Evolutionary conservation across 2,329 filamentous ascomycete species (phyloP), one percentile per base, ranked within the genome.

Genomic region (Colletotrichum sp.): DNA sequence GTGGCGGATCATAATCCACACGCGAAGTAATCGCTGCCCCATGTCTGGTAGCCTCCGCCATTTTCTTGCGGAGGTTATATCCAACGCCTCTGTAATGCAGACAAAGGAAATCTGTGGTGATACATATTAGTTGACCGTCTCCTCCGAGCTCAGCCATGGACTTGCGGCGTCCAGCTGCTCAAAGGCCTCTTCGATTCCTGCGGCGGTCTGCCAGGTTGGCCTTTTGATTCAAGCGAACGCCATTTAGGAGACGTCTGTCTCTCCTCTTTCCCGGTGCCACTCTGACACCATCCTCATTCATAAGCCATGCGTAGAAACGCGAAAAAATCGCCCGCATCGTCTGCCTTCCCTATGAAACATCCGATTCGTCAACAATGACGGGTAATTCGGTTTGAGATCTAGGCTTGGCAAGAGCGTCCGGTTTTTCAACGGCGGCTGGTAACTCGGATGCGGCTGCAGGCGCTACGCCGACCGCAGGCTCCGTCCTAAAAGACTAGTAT

Each of bases 121-220:
- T 73, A 70, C 61, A 73, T 69, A 73, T 73, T 73, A 73, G 61
- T 59, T 70, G 24, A n/a, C 64, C 31, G 36, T 61, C 34, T 24
- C 6, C 43, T 4, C n/a, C 38, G 18, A 47, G 38, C n/a, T 47
- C 18, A 47, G 38, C 18, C 18, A 2, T 47, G 38, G 9, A 47
- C 38, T 47, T 47, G 38, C 38, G 38, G 21, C 33, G 31, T 59
- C 59, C 21, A 57, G 8, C 54, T 68, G 34, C 9, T 59, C 59
- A 38, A 21, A 13, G 0, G 0, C 29, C 2, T 33, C 57, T 9
- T 38, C 21, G 8, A 24, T 1, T 1, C 31, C n/a, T 62, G n/a
- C 12, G 43, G 38, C 38, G 38, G 38, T 4, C 12, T 47, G 9
- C 18, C 18, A 2, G 9, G 9, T 0, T 47, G 38, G 9, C 38